Percentiles rank a stretch among this genome's conserved stretches.
Conservation (phyloP, 768 basidiomycete species). For the Pilatotrama ljubarskyi region DNA sequence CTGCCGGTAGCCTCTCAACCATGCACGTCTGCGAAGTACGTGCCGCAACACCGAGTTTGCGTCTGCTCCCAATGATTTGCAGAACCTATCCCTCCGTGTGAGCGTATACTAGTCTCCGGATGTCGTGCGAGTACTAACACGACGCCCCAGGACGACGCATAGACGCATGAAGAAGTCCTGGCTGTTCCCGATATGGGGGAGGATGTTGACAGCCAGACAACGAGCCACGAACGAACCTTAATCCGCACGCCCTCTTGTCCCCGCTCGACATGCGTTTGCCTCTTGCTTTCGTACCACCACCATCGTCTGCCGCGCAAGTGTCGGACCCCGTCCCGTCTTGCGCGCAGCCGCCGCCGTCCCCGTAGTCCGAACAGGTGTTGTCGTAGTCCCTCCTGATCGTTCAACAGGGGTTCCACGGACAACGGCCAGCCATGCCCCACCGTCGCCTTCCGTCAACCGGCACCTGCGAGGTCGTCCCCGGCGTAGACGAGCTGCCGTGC, state of each 20-base stretch:
- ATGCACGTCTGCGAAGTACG: too few species aligned
- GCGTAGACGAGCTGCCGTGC: not conserved
- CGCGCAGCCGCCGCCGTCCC: not conserved
- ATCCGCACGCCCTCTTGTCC: not conserved
- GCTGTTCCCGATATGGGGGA: too few species aligned
- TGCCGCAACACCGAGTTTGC: too few species aligned
- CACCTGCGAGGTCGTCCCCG: constrained; percentile 5
- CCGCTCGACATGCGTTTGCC: not conserved
- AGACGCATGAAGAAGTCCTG: too few species aligned
- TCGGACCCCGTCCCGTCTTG: not conserved
- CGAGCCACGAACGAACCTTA: not conserved
- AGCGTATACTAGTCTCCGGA: too few species aligned
- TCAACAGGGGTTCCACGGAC: too few species aligned
- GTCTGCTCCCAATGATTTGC: too few species aligned
- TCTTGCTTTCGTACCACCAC: not conserved
- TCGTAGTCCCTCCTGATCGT: not conserved
- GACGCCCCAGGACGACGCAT: too few species aligned
- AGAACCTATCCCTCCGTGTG: too few species aligned
- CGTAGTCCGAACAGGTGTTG: too few species aligned
- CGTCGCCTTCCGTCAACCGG: not conserved
- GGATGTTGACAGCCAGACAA: not conserved
- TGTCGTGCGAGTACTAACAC: too few species aligned
- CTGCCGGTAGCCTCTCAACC: too few species aligned
- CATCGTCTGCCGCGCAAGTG: not conserved
- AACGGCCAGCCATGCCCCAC: not conserved